These are phyloP conservation scores for Oryza coarctata DNA, from an alignment of 176 grass and related monocot genomes.

Conservation along the genomic window DNA sequence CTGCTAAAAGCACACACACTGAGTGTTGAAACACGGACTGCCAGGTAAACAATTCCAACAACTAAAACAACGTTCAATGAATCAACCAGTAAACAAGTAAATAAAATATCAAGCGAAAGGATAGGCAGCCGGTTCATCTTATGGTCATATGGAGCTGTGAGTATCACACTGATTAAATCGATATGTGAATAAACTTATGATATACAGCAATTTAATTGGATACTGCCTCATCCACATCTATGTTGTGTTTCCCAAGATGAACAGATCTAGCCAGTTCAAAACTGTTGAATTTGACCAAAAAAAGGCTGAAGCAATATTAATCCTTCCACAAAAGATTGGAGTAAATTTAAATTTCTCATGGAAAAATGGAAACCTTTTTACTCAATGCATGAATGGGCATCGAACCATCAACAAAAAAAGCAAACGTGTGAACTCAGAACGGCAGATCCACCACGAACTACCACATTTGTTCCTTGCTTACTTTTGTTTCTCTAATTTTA, in stretches of 20 bases:
- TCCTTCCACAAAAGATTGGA: neutral
- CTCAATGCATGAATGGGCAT: neutral
- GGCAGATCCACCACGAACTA: neutral
- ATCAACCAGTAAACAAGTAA: neutral
- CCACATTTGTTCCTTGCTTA: neutral
- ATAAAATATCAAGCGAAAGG: neutral
- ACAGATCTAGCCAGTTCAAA: constrained; percentile 10
- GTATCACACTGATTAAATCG: neutral
- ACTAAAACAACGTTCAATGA: neutral
- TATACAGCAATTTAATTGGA: neutral
- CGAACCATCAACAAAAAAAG: neutral
- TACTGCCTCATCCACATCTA: neutral
- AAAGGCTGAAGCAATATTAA: neutral
- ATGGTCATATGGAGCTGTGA: neutral
- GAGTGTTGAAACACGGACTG: neutral
- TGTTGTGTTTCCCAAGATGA: neutral
- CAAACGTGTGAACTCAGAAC: neutral
- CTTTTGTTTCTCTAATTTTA: neutral
- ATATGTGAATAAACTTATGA: neutral
- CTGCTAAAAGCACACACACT: constrained; percentile 41
- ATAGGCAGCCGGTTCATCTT: neutral
- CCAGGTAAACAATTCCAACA: neutral
- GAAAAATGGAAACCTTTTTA: neutral
- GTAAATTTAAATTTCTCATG: neutral
- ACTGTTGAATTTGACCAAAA: neutral